These are phyloP conservation scores for Jasminum sambac DNA, from an alignment of 257 asterid genomes.

Conservation along the genomic window DNA sequence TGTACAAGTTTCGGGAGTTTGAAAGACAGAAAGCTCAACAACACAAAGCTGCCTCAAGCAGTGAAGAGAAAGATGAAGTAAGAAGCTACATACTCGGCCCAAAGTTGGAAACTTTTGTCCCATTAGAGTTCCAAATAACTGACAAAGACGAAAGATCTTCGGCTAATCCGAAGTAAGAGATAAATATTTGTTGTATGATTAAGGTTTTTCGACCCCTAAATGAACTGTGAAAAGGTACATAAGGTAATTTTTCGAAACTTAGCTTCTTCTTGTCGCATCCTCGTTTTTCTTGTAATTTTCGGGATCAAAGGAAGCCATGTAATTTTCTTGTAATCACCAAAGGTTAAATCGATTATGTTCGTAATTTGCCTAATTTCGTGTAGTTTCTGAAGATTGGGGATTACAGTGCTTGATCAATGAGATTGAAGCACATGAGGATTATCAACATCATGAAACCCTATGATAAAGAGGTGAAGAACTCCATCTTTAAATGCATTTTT, in stretches of 20 bases:
- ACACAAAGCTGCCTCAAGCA: slow-evolving; percentile 4
- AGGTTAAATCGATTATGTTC: background rate
- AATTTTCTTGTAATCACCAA: background rate
- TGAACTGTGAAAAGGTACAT: background rate
- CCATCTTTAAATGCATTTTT: background rate
- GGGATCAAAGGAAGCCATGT: background rate
- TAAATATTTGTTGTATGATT: background rate
- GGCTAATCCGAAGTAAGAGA: background rate
- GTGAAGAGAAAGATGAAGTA: slow-evolving; percentile 36
- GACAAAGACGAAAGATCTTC: background rate
- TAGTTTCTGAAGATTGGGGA: slow-evolving; percentile 4
- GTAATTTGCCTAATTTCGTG: background rate
- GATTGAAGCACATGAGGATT: background rate
- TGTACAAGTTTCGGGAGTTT: slow-evolving; percentile 43
- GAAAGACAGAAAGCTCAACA: slow-evolving; percentile 37
- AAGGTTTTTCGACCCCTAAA: background rate
- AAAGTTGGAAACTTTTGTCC: background rate
- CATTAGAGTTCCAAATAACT: background rate
- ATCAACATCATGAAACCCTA: background rate
- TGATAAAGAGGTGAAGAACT: background rate
- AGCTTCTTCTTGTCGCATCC: background rate
- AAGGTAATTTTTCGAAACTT: background rate
- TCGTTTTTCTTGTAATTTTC: background rate
- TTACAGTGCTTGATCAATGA: background rate
- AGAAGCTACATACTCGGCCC: background rate